These are phyloP conservation scores for Dendrobium catenatum DNA, from an alignment of 106 monocot genomes.

Conservation along the genomic window DNA sequence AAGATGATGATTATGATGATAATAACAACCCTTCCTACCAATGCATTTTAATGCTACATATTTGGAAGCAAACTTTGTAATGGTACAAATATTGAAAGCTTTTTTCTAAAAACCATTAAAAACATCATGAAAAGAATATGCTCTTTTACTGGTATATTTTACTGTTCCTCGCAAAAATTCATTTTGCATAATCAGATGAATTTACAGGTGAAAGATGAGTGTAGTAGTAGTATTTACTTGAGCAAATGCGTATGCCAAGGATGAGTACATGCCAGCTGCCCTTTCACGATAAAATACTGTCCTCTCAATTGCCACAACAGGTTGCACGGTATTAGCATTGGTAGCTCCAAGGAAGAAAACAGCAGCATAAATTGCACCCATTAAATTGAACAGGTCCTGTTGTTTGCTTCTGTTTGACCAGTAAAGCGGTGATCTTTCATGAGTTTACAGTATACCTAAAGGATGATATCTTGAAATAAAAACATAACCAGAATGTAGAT, in stretches of 20 bases:
- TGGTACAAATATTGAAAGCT: background rate
- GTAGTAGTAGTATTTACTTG: constrained; percentile 39
- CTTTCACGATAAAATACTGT: constrained; percentile 90
- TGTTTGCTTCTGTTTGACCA: constrained; percentile 38
- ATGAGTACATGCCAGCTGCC: constrained; percentile 93
- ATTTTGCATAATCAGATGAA: background rate
- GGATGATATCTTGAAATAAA: background rate
- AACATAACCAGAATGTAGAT: background rate
- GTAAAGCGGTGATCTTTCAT: background rate
- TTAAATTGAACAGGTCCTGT: constrained; percentile 69
- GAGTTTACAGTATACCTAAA: background rate
- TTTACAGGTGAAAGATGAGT: background rate
- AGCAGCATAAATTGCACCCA: constrained; percentile 65
- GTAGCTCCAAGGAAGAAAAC: constrained; percentile 63
- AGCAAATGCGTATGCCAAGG: constrained; percentile 80
- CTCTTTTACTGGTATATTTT: background rate
- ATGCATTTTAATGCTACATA: too few relatives aligned
- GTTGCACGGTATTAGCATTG: constrained; percentile 60
- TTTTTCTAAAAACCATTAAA: background rate
- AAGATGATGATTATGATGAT: too few relatives aligned
- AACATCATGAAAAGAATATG: background rate
- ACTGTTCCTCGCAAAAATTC: too few relatives aligned
- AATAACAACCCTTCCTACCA: too few relatives aligned
- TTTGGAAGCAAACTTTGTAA: too few relatives aligned
- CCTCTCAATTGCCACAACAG: constrained; percentile 66